Conservation (phyloP, 2,329 filamentous ascomycete species). For the Colletotrichum aenigma region DNA sequence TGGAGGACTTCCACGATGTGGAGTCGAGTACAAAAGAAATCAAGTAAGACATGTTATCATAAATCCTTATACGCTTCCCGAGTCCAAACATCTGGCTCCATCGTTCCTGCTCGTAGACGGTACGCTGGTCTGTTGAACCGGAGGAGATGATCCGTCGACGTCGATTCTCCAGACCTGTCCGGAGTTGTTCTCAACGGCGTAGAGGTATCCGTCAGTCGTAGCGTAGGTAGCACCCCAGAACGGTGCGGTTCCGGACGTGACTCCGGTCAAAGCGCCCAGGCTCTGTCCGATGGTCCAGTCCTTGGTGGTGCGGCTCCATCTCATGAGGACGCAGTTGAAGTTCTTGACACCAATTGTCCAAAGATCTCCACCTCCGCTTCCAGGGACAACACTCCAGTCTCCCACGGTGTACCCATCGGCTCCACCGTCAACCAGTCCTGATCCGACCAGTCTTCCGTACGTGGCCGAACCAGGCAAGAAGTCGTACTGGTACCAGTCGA, state of each 20-base stretch:
- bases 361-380: constrained; percentile 14
- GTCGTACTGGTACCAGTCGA: constrained; percentile 22
- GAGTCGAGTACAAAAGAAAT: neutral
- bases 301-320: constrained; percentile 15
- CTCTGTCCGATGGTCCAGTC: neutral
- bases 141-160: neutral
- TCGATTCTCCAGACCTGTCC: constrained; percentile 26
- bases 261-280: constrained; percentile 16
- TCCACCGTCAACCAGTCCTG: neutral
- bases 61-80: neutral
- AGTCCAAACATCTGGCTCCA: constrained; percentile 16
- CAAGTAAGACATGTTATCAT: neutral
- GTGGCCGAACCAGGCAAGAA: constrained; percentile 21
- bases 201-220: constrained; percentile 18
- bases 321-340: constrained; percentile 7
- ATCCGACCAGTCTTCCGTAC: constrained; percentile 9
- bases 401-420: neutral
- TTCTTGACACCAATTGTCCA: constrained; percentile 20
- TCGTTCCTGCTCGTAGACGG: constrained; percentile 1
- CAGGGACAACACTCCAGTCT: constrained; percentile 26
- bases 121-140: neutral
- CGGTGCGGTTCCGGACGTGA: neutral
- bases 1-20: neutral
- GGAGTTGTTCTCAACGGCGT: constrained; percentile 22
- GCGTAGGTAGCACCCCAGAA: constrained; percentile 24